Conservation (phyloP, 1,284 basidiomycete genomes). For the Gomphus sp. region DNA sequence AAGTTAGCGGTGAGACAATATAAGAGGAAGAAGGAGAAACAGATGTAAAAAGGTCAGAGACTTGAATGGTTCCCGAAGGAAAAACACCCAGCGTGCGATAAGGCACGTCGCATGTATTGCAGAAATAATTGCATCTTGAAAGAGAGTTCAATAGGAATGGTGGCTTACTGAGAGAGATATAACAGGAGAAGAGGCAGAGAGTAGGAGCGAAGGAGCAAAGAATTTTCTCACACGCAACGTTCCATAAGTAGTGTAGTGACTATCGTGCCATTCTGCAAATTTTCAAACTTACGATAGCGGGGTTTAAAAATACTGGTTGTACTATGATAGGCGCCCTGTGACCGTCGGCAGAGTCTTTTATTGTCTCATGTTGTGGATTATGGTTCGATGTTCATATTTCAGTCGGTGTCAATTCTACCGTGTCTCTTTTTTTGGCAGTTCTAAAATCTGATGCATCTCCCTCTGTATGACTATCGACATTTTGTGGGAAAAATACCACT, state of each 20-base stretch:
- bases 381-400: no score
- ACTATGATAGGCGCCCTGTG: no score
- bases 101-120: slow-evolving; percentile 44
- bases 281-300: background rate
- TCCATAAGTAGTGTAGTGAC: background rate
- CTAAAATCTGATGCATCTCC: no score
- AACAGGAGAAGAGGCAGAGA: background rate
- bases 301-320: no score
- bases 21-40: background rate
- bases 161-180: background rate
- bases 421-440: no score
- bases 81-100: slow-evolving; percentile 42
- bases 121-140: slow-evolving; percentile 40
- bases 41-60: slow-evolving; percentile 40
- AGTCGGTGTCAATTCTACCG: no score
- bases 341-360: no score
- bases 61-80: slow-evolving; percentile 69
- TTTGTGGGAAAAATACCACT: no score
- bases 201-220: background rate
- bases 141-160: background rate
- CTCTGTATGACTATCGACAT: no score
- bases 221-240: background rate
- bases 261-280: background rate
- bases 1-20: background rate
- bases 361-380: no score